phyloP scores from a whole-genome alignment of 2,329 filamentous ascomycete genomes.

The Trichoderma sp. region DNA sequence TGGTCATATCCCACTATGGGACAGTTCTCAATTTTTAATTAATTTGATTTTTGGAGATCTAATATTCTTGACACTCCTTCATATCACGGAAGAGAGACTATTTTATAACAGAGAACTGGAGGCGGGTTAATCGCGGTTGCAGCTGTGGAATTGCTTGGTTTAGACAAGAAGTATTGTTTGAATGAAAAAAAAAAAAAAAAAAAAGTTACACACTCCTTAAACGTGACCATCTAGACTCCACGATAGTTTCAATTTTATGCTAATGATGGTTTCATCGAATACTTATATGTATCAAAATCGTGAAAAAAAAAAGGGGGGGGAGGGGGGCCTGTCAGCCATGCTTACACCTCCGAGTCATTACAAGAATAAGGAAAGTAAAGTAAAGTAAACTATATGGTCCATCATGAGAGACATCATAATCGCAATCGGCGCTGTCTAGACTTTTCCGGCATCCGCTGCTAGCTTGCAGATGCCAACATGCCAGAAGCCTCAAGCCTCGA shows the following conservation, averaged over 20 bases:
- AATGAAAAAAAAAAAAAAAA: constrained; percentile 22
- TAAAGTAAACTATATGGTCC: background rate
- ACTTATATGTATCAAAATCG: background rate
- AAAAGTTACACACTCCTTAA: constrained; percentile 24
- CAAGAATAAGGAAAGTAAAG: background rate
- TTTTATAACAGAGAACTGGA: constrained; percentile 15
- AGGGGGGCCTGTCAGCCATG: background rate
- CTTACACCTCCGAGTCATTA: background rate
- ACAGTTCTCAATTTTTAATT: constrained; percentile 20
- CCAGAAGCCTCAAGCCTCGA: constrained; percentile 65
- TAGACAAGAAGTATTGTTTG: constrained; percentile 5
- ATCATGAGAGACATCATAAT: background rate
- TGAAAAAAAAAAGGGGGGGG: too few relatives aligned
- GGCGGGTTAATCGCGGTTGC: background rate
- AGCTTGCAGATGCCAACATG: constrained; percentile 33
- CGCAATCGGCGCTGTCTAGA: background rate
- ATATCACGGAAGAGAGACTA: background rate
- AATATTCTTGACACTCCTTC: constrained; percentile 22
- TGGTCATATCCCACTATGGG: background rate
- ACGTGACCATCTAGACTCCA: background rate
- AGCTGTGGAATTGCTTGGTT: background rate
- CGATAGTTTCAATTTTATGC: background rate
- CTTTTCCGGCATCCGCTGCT: constrained; percentile 23
- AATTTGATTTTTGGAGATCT: background rate
- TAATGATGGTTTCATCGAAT: background rate